Base-by-base conservation (phyloP, 2,329 filamentous ascomycete species). In the Trichoderma pleuroti region DNA sequence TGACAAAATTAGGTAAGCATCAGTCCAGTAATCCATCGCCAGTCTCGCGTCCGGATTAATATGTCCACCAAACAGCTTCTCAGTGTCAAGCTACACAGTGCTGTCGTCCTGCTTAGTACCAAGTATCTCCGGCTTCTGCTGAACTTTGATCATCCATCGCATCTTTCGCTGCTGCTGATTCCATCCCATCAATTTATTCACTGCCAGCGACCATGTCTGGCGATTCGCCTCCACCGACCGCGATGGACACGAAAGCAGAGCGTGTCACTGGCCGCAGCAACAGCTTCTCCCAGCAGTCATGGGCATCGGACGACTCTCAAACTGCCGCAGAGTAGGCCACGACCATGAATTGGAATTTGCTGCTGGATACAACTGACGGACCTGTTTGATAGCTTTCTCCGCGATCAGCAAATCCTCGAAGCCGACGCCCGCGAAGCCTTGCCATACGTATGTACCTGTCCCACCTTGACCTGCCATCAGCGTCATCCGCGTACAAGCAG, bases 401-500 rank as follows among this genome's bases (percentile, higher is more conserved):
- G 93, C 76, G 90, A 90, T 69, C 96, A 99, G 79, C 90, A 98
- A 78, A 90, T 91, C 75, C 90, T 99, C 67, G 96, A 99, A 82
- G 93, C 93, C 24, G 96, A 99, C 82, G 96, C 96, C 60, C 93
- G 94, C 76, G 95, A 99, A 85, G 93, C 93, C 72, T 87, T 99
- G 8, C 96, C 96, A 74, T 99, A 97, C 79, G 93, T 97, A 83
- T 36, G 32, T 28, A 26, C 5, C 11, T n/a, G 2, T 14, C 49
- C 11, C 9, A 34, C 12, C 21, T 39, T 4, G 14, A 16, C 4
- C 24, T 24, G 3, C 36, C 70, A 56, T 6, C 30, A 64, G 42
- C 42, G 16, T 46, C 26, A 63, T 78, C 68, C 78, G 71, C 46
- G 12, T n/a, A 18, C 11, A 54, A 49, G 12, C 69, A 56, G n/a